Conservation (phyloP, 768 basidiomycete genomes). For the Boletellus sp. region DNA sequence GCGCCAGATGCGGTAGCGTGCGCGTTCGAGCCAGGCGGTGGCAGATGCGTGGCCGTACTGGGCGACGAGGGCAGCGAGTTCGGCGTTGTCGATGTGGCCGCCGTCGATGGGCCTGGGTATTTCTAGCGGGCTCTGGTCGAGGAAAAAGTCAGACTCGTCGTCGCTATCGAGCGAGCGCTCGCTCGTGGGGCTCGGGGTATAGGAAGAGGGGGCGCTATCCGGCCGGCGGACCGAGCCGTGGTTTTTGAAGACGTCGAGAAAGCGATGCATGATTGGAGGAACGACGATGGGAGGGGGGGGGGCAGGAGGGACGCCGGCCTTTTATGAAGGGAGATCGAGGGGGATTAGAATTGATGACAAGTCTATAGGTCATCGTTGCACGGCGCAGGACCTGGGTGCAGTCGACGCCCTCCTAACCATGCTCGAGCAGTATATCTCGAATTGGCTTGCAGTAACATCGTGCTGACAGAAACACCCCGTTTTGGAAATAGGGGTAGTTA, state of each 20-base stretch:
- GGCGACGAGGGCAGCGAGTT: constrained; percentile 53
- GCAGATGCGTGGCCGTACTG: constrained; percentile 64
- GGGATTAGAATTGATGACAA: background rate
- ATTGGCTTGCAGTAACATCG: too few species aligned
- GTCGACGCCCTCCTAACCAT: too few species aligned
- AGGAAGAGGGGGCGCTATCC: background rate
- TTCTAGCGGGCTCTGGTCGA: constrained; percentile 4
- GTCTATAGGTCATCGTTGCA: too few species aligned
- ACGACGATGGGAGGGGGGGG: too few species aligned
- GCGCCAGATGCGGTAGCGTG: constrained; percentile 50
- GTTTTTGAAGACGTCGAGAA: constrained; percentile 1
- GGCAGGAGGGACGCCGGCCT: too few species aligned
- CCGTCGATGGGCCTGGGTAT: constrained; percentile 7
- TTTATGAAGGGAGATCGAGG: too few species aligned
- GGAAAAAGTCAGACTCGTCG: background rate
- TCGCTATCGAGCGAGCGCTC: background rate
- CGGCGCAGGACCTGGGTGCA: too few species aligned
- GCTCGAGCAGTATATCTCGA: too few species aligned
- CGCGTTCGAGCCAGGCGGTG: constrained; percentile 68
- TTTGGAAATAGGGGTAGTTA: too few species aligned
- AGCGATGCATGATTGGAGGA: background rate
- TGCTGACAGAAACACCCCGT: too few species aligned
- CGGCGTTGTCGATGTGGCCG: constrained; percentile 8
- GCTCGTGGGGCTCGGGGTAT: background rate
- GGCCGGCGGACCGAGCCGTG: background rate